Percentiles rank a stretch among this genome's conserved stretches.
These are phyloP conservation scores for Ambrosiella cleistominuta DNA, from an alignment of 2,329 filamentous ascomycete species.

Conservation along the genomic window DNA sequence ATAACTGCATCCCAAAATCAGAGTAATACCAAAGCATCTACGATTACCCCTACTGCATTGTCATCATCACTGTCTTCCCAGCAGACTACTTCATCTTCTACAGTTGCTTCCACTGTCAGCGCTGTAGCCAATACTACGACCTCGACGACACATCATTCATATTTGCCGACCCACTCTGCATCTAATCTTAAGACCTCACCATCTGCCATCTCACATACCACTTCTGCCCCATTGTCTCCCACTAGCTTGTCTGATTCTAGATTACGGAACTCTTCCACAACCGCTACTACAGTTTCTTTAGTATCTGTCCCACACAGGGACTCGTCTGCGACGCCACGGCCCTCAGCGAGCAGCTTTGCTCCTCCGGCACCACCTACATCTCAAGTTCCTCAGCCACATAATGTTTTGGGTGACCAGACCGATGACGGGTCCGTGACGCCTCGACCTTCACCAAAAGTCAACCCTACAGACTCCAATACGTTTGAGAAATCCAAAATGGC, in stretches of 20 bases:
- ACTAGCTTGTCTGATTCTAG: too few species aligned
- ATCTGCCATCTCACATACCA: not conserved
- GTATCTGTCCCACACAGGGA: conserved; percentile 2
- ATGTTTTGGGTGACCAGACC: conserved; percentile 5
- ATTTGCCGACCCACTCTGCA: not conserved
- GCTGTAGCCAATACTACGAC: not conserved
- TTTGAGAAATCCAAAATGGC: conserved; percentile 3
- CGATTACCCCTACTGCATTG: not conserved
- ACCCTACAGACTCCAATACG: conserved; percentile 1
- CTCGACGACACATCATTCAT: not conserved
- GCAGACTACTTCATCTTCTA: not conserved
- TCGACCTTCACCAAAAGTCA: conserved; percentile 8
- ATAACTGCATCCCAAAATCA: conserved; percentile 25
- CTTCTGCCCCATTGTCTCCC: not conserved
- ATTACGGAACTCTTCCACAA: not conserved
- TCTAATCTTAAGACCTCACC: not conserved
- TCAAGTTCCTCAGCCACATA: not conserved
- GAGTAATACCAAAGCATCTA: not conserved
- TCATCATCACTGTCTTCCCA: conserved; percentile 6
- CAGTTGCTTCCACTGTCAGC: not conserved
- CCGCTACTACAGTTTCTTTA: conserved; percentile 9
- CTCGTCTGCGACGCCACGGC: conserved; percentile 1
- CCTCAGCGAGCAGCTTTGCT: conserved; percentile 1
- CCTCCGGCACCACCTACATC: conserved; percentile 5
- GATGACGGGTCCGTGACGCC: conserved; percentile 11